Conservation (phyloP, 495 filamentous ascomycete genomes). For the Talaromyces wortmannii region DNA sequence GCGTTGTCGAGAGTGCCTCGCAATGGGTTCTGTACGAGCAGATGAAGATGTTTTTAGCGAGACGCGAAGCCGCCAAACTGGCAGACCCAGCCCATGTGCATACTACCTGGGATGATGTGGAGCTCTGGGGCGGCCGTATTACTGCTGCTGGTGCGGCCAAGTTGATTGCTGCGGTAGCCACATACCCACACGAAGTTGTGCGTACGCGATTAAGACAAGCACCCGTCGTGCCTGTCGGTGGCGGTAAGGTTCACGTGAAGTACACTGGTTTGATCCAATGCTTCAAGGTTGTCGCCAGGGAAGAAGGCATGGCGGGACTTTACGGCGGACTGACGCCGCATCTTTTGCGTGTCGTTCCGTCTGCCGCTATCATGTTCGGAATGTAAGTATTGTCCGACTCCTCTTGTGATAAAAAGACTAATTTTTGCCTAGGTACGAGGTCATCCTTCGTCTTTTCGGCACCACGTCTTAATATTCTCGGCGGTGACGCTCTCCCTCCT, state of each 20-base stretch:
- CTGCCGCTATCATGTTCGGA: constrained; percentile 90
- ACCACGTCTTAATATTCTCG: constrained; percentile 11
- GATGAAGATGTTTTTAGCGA: constrained; percentile 40
- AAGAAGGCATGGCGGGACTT: constrained; percentile 48
- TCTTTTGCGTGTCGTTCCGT: constrained; percentile 61
- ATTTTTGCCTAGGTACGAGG: constrained; percentile 46
- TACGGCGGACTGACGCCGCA: constrained; percentile 56
- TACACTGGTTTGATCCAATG: constrained; percentile 51
- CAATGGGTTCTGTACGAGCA: constrained; percentile 56
- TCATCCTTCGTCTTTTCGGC: constrained; percentile 50
- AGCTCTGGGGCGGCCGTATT: constrained; percentile 41
- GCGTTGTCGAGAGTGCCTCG: constrained; percentile 48
- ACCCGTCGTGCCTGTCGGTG: constrained; percentile 31
- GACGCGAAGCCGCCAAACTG: constrained; percentile 28
- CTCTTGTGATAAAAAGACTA: constrained; percentile 1
- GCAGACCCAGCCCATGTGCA: constrained; percentile 15
- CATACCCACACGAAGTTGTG: constrained; percentile 55
- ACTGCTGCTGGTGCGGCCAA: constrained; percentile 47
- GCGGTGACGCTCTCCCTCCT: not conserved
- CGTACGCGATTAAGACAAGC: constrained; percentile 50
- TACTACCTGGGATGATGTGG: constrained; percentile 38
- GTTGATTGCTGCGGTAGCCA: constrained; percentile 46
- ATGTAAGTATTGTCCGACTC: constrained; percentile 42
- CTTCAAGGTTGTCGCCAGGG: constrained; percentile 44
- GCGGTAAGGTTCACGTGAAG: constrained; percentile 34